Evolutionary conservation across 306 rosid genomes (phyloP).

Genomic region (Oxytropis ochrocephala): DNA sequence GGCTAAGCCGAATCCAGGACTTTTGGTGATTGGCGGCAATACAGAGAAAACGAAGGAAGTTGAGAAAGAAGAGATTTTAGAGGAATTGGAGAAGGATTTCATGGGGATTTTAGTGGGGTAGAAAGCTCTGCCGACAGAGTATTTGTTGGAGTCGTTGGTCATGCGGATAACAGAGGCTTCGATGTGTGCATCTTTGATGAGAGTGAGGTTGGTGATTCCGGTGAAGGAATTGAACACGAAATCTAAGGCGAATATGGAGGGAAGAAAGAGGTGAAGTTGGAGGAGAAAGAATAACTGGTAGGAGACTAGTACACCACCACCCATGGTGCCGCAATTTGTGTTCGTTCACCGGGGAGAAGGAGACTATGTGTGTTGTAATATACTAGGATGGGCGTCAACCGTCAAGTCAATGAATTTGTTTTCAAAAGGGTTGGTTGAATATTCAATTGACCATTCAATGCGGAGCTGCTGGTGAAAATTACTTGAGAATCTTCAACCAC

Average conservation of each 20-base stretch:
- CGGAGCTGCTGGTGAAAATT: no score
- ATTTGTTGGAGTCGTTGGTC: constrained; percentile 59
- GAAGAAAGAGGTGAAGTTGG: not conserved
- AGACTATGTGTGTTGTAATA: no score
- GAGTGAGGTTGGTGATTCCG: constrained; percentile 39
- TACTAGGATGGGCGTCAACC: no score
- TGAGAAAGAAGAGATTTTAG: constrained; percentile 55
- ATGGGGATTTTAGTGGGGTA: constrained; percentile 30
- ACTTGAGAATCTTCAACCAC: no score
- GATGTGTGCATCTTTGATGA: constrained; percentile 51
- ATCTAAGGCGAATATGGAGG: constrained; percentile 32
- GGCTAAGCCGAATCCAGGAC: constrained; percentile 84
- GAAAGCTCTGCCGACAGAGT: constrained; percentile 60
- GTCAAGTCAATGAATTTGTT: no score
- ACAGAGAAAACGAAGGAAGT: constrained; percentile 78
- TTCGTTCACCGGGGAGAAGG: not conserved
- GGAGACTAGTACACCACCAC: not conserved
- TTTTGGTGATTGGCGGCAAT: constrained; percentile 47
- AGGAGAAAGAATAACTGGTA: not conserved
- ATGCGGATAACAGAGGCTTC: constrained; percentile 57
- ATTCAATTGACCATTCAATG: no score
- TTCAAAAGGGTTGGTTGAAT: no score
- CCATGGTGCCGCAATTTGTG: constrained; percentile 7
- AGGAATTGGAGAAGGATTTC: constrained; percentile 22
- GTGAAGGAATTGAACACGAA: constrained; percentile 60